Conservation (phyloP, 1,284 basidiomycete species). For the Anthracocystis walkeri region DNA sequence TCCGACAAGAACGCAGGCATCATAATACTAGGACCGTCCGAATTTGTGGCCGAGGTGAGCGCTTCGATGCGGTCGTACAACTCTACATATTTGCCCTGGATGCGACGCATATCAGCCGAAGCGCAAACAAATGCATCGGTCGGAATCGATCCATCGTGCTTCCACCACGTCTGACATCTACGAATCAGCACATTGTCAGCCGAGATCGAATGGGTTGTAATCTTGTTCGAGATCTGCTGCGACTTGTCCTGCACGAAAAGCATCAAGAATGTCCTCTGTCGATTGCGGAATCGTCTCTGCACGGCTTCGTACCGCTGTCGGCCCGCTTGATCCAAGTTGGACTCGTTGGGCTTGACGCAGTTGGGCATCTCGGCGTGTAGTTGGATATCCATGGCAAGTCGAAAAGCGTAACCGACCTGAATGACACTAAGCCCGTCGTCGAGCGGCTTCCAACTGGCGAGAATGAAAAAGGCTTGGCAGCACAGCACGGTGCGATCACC, state of each 20-base stretch:
- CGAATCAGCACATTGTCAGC: conserved; percentile 44
- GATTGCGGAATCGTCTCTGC: conserved; percentile 49
- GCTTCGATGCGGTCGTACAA: conserved; percentile 49
- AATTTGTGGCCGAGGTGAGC: conserved; percentile 30
- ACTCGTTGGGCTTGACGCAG: conserved; percentile 47
- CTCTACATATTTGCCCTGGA: conserved; percentile 51
- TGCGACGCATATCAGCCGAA: conserved; percentile 42
- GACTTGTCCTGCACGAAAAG: conserved; percentile 56
- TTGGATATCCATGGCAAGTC: conserved; percentile 54
- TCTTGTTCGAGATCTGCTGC: conserved; percentile 55
- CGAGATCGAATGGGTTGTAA: conserved; percentile 43
- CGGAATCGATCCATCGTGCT: conserved; percentile 30
- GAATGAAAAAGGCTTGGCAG: conserved; percentile 49
- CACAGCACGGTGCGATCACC: conserved; percentile 50
- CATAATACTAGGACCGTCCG: conserved; percentile 50
- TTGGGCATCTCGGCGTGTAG: conserved; percentile 51
- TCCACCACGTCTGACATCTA: conserved; percentile 52
- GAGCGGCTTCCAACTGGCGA: conserved; percentile 52
- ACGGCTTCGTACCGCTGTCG: conserved; percentile 43
- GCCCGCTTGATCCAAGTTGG: conserved; percentile 39
- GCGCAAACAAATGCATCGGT: conserved; percentile 49
- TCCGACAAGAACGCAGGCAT: conserved; percentile 52
- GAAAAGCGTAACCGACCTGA: conserved; percentile 51
- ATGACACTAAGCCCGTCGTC: conserved; percentile 52
- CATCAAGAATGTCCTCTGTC: conserved; percentile 53